Evolutionary conservation across 331 rosid species (phyloP), one percentile per base, ranked within the genome.

Genomic region (Saraca asoca): DNA sequence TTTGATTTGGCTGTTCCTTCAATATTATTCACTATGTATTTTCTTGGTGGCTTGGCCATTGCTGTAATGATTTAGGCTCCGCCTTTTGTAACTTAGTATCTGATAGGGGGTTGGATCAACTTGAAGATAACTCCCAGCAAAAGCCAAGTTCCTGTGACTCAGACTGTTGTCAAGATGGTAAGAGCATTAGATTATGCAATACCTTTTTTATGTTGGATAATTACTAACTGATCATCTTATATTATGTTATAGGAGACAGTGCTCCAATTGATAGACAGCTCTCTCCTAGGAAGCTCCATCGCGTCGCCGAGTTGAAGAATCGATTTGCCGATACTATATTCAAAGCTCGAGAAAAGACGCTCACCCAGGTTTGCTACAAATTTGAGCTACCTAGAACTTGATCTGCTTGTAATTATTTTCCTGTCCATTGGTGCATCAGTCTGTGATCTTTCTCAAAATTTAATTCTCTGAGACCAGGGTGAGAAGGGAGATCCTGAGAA

Each of bases 401-500:
- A 24, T 35, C 43, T 68, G 62, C 42, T 35, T 54, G 10, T 19
- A 55, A n/a, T 7, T 57, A 16, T 38, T 9, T 66, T 68, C 45
- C 56, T 52, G 38, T 50, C 59, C 46, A 13, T 70, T 62, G 58
- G 44, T 67, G 13, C 13, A 18, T 34, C 12, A 73, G 64, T 76
- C 55, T 62, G 24, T 84, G 69, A 74, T 75, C 39, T 70, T 57
- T 75, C 39, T 70, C 52, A 57, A 59, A 69, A 72, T 68, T 68
- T 38, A 66, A 65, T 76, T 74, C 85, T 78, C 45, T 69, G 82
- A 57, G 58, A 39, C 58, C 86, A 88, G 97, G 94, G 63, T 51
- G 94, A 84, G 60, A 86, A 86, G 75, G 82, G 91, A 43, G 97
- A 91, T 86, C 95, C 91, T 42, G 94, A 84, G 77, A 88, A 86